phyloP scores from a whole-genome alignment of 805 yeast genomes.

The Candida railenensis region DNA sequence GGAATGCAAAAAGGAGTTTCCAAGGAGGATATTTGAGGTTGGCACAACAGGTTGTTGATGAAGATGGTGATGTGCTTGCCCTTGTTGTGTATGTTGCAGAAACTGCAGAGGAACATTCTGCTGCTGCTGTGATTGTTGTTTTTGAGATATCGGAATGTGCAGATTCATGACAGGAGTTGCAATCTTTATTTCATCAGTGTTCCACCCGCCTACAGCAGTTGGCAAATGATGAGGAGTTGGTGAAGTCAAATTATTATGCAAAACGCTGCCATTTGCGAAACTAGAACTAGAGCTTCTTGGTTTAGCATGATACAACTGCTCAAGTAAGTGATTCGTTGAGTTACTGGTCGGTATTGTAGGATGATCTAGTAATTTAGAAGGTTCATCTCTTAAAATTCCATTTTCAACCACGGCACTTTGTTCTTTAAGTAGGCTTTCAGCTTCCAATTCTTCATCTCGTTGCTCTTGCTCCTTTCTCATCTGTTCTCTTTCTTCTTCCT shows the following conservation, averaged over 20 bases:
- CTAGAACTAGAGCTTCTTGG: slow-evolving; percentile 14
- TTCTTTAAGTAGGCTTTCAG: slow-evolving; percentile 12
- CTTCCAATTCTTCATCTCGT: slow-evolving; percentile 8
- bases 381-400: slow-evolving; percentile 2
- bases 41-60: background rate
- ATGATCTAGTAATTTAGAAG: background rate
- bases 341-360: background rate
- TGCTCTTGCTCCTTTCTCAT: slow-evolving; percentile 1
- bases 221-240: background rate
- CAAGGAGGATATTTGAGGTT: background rate
- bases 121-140: background rate
- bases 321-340: slow-evolving; percentile 25
- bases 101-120: background rate
- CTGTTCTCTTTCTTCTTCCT: slow-evolving; percentile 14
- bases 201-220: background rate
- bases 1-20: background rate
- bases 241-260: background rate
- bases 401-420: slow-evolving; percentile 7
- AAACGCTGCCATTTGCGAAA: background rate
- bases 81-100: background rate
- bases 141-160: background rate
- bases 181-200: background rate
- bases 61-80: background rate
- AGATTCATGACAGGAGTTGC: background rate
- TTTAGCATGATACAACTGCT: slow-evolving; percentile 34